Base-by-base conservation (phyloP, 805 yeast species). In the Candida easanensis region DNA sequence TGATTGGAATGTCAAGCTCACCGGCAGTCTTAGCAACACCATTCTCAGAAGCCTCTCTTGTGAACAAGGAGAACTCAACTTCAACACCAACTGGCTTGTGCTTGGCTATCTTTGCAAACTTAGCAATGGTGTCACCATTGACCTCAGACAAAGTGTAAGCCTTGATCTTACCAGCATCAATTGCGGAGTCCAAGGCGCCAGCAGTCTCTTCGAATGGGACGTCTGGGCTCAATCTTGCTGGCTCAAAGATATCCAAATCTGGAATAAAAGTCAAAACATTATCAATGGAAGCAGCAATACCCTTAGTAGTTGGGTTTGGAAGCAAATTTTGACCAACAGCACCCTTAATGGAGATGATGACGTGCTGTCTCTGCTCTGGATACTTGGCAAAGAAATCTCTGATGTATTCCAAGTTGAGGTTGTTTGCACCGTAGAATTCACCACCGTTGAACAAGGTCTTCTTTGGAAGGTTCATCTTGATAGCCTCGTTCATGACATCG, bases 131-230 rank as follows among this genome's bases (percentile, higher is more conserved):
- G 0, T 69, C 71, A 5, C 77, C 82, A 18, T 77, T 71, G 16
- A 80, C 84, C 64, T 89, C 97, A 39, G 88, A 79, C 36, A 89
- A 66, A 1, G 95, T 82, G 41, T 84, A 73, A 20, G 84, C 89
- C 39, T 79, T 81, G 51, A 88, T 73, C 33, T 66, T 70, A 15
- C 95, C 95, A 9, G 68, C 63, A 44, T 82, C 77, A 39, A 85
- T 76, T 43, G 70, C 74, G 44, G 78, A 80, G 44, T 74, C 73
- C 48, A 88, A 65, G 36, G 74, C 74, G 20, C 67, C 65, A 35
- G 86, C 70, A 0, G 82, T 72, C 16, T 80, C 79, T 43, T 79
- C 87, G 44, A 79, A 66, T 0, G 87, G 79, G 15, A 70, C 72
- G 1, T 56, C 64, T 3, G 63, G 64, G 54, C 83, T 90, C 28